Percentiles rank a stretch among this genome's conserved stretches.
Evolutionary conservation across 257 asterid genomes (phyloP).

Genomic region (Schizonepeta tenuifolia): DNA sequence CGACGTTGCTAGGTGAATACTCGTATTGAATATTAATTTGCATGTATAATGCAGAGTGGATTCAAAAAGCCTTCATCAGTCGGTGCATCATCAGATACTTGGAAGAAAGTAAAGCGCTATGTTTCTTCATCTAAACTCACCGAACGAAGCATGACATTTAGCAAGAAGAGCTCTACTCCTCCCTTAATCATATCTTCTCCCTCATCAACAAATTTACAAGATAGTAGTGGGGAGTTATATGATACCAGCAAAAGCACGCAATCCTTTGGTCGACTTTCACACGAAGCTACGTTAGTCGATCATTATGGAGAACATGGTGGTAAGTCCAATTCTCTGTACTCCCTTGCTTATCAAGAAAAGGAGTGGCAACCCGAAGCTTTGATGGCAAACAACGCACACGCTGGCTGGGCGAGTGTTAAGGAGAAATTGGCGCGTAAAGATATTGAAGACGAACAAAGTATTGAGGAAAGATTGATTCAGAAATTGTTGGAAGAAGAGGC

Average conservation of each 20-base stretch:
- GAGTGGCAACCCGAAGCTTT: slow-evolving; percentile 28
- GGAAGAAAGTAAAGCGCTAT: slow-evolving; percentile 44
- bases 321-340: slow-evolving; percentile 5
- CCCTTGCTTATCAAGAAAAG: slow-evolving; percentile 29
- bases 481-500: slow-evolving; percentile 39
- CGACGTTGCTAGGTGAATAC: no score
- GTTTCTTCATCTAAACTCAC: slow-evolving; percentile 49
- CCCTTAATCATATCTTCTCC: slow-evolving; percentile 57
- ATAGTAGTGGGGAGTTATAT: slow-evolving; percentile 38
- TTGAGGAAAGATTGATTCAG: slow-evolving; percentile 36
- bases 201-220: slow-evolving; percentile 47
- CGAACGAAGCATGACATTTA: slow-evolving; percentile 67
- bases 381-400: slow-evolving; percentile 31
- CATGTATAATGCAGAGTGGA: slow-evolving; percentile 51
- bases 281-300: slow-evolving; percentile 26
- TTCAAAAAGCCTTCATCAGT: slow-evolving; percentile 39
- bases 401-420: slow-evolving; percentile 27
- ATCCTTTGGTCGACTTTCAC: slow-evolving; percentile 27
- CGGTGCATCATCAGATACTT: slow-evolving; percentile 44
- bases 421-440: slow-evolving; percentile 25
- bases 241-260: slow-evolving; percentile 32
- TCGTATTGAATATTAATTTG: slow-evolving; percentile 15
- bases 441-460: slow-evolving; percentile 37
- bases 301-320: slow-evolving; percentile 25
- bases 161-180: slow-evolving; percentile 44